Evolutionary conservation across 345 rosid species (phyloP), one percentile per base, ranked within the genome.

Genomic region (Lepidium africanum): DNA sequence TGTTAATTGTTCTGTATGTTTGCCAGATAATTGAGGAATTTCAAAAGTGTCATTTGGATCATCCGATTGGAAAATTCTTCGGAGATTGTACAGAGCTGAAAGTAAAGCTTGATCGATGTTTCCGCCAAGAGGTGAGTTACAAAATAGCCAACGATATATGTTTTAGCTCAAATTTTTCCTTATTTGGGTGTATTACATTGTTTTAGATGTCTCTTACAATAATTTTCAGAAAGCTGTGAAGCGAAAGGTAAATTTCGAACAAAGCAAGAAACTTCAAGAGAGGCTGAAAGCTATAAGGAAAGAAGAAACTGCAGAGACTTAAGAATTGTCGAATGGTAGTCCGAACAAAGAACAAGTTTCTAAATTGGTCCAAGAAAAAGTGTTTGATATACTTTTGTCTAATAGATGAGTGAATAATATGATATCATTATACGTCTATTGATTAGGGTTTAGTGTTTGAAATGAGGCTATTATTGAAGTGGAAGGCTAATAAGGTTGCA

Each of bases 21-120:
- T 55, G 11, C 0, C 75, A 93, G 97, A 87, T 94, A 56, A 88
- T 94, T 56, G 95, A 88, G 81, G 78, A 84, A 72, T 94, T 93
- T 69, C 96, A 88, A 63, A 85, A 86, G 72, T 93, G 98, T 78
- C 98, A 90, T 79, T 36, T 56, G 12, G 97, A 89, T 41, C 96
- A 94, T 80, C 99, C 97, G 0, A 52, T 87, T 13, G 86, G 79
- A 19, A 94, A 91, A 73, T 87, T 94, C 81, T 87, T 88, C 2
- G 99, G 99, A 23, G 81, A 91, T 5, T 93, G 98, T 62, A 92
- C 97, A 0, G 85, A 86, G 11, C 84, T 90, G 36, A 88, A 88
- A 76, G 72, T 90, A 51, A 88, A 93, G 82, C 96, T 88, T 7
- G 96, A 88, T 77, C 86, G 79, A 12, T 90, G 92, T 75, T 93